phyloP scores from a whole-genome alignment of 805 yeast species.

The Lachancea fermentati region DNA sequence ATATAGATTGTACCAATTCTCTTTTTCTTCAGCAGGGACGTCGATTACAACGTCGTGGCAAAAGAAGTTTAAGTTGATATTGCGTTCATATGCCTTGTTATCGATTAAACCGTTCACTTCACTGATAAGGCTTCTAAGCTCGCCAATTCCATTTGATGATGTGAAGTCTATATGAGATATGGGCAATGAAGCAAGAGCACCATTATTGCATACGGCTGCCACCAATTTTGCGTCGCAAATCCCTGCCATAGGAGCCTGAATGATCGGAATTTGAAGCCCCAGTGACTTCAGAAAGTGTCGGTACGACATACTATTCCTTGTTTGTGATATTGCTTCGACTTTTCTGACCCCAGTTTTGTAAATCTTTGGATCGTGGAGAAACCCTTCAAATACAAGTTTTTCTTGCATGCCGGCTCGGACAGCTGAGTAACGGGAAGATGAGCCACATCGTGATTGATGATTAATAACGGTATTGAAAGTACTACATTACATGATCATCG shows the following conservation, averaged over 20 bases:
- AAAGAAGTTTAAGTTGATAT: conserved; percentile 45
- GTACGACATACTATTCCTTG: background rate
- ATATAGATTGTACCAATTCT: conserved; percentile 21
- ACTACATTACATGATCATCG: too few relatives aligned
- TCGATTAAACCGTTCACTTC: conserved; percentile 4
- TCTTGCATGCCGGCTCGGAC: too few relatives aligned
- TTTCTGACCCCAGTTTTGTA: background rate
- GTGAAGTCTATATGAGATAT: conserved; percentile 25
- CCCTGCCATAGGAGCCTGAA: conserved; percentile 62
- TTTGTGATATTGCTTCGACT: background rate
- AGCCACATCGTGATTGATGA: too few relatives aligned
- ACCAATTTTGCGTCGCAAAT: conserved; percentile 43
- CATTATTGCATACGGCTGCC: conserved; percentile 36
- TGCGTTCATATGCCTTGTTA: conserved; percentile 4
- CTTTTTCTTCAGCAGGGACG: conserved; percentile 12
- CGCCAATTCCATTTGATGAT: conserved; percentile 14
- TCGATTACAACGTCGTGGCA: conserved; percentile 32
- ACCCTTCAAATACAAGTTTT: too few relatives aligned
- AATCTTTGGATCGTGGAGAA: background rate
- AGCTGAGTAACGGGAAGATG: too few relatives aligned
- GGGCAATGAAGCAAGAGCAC: conserved; percentile 48
- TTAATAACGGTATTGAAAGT: too few relatives aligned
- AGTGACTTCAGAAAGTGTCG: conserved; percentile 11
- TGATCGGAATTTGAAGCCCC: conserved; percentile 38
- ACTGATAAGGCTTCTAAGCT: conserved; percentile 9